Evolutionary conservation across 805 yeast species (phyloP).

Genomic region (Saccharomycopsis lassenensis): DNA sequence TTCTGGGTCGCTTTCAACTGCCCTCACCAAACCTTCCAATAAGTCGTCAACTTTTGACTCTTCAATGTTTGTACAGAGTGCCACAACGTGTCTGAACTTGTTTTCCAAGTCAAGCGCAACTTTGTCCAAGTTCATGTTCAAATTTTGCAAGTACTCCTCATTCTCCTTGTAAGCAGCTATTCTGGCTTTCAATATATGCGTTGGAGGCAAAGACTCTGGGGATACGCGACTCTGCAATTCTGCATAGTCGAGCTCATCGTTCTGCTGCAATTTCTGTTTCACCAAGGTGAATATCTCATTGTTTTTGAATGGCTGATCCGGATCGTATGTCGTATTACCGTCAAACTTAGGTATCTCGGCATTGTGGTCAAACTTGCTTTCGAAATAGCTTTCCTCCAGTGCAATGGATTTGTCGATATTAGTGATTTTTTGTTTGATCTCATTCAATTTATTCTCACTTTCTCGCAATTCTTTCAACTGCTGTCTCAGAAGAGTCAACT

Average conservation of each 20-base stretch:
- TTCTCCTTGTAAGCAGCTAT: conserved; percentile 71
- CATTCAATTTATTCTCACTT: conserved; percentile 32
- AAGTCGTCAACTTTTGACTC: conserved; percentile 70
- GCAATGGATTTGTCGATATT: conserved; percentile 53
- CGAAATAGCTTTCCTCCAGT: conserved; percentile 51
- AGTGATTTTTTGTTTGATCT: conserved; percentile 41
- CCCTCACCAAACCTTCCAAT: conserved; percentile 75
- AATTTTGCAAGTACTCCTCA: conserved; percentile 41
- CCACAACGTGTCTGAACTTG: conserved; percentile 80
- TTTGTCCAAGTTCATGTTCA: conserved; percentile 41
- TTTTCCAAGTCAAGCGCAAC: conserved; percentile 49
- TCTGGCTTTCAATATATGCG: conserved; percentile 55
- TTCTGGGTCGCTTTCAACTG: conserved; percentile 80
- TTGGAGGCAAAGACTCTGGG: conserved; percentile 28
- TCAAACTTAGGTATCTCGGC: conserved; percentile 32
- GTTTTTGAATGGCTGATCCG: conserved; percentile 85
- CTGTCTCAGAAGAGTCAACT: conserved; percentile 36
- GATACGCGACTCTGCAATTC: too few species aligned
- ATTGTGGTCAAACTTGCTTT: conserved; percentile 30
- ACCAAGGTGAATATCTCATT: conserved; percentile 47
- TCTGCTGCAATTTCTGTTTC: conserved; percentile 28
- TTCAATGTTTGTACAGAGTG: conserved; percentile 82
- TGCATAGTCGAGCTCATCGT: too few species aligned
- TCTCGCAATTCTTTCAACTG: conserved; percentile 43
- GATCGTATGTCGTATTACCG: conserved; percentile 42